These are phyloP conservation scores for Rhizophlyctis rosea DNA, from an alignment of 192 early-diverging fungal species.

Conservation along the genomic window DNA sequence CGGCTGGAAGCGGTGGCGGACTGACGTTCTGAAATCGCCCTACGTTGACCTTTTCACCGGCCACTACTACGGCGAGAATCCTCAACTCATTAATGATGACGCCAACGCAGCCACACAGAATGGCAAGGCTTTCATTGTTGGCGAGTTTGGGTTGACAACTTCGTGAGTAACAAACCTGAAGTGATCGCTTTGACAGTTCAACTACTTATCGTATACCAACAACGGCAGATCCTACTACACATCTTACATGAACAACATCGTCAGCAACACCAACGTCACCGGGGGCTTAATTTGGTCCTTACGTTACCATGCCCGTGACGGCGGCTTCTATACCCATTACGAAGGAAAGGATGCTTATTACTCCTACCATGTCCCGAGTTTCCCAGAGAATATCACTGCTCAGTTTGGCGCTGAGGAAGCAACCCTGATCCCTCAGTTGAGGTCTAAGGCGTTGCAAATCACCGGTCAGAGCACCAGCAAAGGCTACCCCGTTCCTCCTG, in stretches of 20 bases:
- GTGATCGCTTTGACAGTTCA: no score
- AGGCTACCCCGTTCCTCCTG: slow-evolving; percentile 2
- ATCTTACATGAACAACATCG: slow-evolving; percentile 8
- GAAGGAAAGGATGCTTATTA: slow-evolving; percentile 21
- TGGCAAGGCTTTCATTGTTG: slow-evolving; percentile 16
- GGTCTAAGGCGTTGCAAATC: slow-evolving; percentile 7
- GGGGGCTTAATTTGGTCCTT: slow-evolving; percentile 45
- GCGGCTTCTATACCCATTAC: slow-evolving; percentile 39
- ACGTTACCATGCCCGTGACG: slow-evolving; percentile 34
- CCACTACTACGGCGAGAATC: slow-evolving; percentile 36
- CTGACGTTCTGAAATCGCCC: slow-evolving; percentile 7
- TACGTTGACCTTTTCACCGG: slow-evolving; percentile 38
- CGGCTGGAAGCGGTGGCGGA: slow-evolving; percentile 26
- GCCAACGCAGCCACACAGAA: slow-evolving; percentile 5
- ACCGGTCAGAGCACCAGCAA: background rate
- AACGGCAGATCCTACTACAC: no score
- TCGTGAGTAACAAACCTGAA: slow-evolving; percentile 6
- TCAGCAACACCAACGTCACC: slow-evolving; percentile 12
- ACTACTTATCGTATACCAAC: slow-evolving; percentile 6
- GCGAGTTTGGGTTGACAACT: slow-evolving; percentile 40
- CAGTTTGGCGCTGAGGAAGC: slow-evolving; percentile 14
- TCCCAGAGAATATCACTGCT: slow-evolving; percentile 2
- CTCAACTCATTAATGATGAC: slow-evolving; percentile 6
- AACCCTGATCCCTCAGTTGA: slow-evolving; percentile 6
- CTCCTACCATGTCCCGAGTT: slow-evolving; percentile 30